phyloP scores from a whole-genome alignment of 805 yeast genomes.

The Candida golubevii region DNA sequence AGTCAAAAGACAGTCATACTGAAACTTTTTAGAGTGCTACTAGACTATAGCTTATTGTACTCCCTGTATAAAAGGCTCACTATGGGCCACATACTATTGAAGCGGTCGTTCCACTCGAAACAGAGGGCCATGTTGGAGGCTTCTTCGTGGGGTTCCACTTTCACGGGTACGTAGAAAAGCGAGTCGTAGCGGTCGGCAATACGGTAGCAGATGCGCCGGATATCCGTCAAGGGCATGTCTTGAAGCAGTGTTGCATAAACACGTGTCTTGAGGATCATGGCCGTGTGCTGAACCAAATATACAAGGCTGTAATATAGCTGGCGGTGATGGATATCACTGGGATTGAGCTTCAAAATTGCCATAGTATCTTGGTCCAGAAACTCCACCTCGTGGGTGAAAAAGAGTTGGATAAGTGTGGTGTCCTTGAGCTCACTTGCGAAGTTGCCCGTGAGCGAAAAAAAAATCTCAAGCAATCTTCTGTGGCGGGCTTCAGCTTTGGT shows the following conservation, averaged over 20 bases:
- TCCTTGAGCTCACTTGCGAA: constrained; percentile 9
- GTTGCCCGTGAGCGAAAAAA: constrained; percentile 3
- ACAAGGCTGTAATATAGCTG: constrained; percentile 8
- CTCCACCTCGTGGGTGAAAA: constrained; percentile 4
- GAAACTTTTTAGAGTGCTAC: not conserved
- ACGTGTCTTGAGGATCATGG: constrained; percentile 3
- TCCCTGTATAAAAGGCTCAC: constrained; percentile 19
- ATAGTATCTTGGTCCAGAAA: constrained; percentile 13
- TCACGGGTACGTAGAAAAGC: constrained; percentile 24
- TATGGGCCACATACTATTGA: constrained; percentile 28
- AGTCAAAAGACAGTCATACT: not conserved
- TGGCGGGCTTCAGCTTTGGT: constrained; percentile 10
- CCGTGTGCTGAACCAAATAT: constrained; percentile 8
- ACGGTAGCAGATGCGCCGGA: constrained; percentile 21
- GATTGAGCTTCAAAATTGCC: constrained; percentile 8
- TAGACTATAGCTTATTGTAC: constrained; percentile 1
- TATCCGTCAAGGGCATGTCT: constrained; percentile 24
- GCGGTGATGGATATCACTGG: constrained; percentile 3
- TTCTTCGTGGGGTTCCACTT: constrained; percentile 1
- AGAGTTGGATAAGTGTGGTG: constrained; percentile 13
- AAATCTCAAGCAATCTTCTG: constrained; percentile 2
- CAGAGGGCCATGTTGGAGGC: constrained; percentile 11
- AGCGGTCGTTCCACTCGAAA: constrained; percentile 21
- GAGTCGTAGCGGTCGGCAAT: constrained; percentile 22
- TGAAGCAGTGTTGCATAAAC: constrained; percentile 9